Conservation (phyloP, 2,329 filamentous ascomycete species). For the Metarhizium brunneum region DNA sequence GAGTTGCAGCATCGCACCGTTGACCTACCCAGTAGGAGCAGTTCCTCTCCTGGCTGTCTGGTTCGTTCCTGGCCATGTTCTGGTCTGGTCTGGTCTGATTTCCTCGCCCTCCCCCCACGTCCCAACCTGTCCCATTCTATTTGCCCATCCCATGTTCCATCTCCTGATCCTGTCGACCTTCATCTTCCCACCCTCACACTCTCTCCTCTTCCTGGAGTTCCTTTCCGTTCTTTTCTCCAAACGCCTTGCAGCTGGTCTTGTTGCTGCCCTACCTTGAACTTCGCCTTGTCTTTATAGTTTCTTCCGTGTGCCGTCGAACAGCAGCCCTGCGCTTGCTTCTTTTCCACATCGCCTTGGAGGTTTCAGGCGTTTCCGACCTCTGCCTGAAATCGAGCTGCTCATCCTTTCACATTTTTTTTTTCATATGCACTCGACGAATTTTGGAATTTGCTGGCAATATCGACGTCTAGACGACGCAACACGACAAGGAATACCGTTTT, state of each 20-base stretch:
- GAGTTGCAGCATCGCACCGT: too few species aligned
- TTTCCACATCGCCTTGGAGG: not conserved
- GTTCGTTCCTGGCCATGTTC: not conserved
- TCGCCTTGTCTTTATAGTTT: not conserved
- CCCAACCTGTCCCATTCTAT: not conserved
- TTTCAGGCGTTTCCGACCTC: not conserved
- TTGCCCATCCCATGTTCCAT: not conserved
- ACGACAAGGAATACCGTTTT: not conserved
- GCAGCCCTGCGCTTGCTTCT: not conserved
- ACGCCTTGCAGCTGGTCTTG: not conserved
- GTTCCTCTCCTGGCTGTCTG: not conserved
- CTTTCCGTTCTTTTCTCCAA: not conserved
- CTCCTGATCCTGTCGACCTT: not conserved
- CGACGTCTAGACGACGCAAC: constrained; percentile 2
- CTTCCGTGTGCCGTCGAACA: not conserved
- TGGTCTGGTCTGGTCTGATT: not conserved
- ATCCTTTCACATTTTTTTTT: not conserved
- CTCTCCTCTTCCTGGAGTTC: not conserved
- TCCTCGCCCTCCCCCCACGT: not conserved
- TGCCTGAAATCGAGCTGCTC: not conserved
- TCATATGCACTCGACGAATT: not conserved
- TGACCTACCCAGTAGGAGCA: too few species aligned
- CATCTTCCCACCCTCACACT: not conserved
- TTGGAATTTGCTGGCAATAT: not conserved
- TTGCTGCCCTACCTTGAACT: not conserved